Base-by-base conservation (phyloP, 257 asterid species). In the Mentha longifolia region DNA sequence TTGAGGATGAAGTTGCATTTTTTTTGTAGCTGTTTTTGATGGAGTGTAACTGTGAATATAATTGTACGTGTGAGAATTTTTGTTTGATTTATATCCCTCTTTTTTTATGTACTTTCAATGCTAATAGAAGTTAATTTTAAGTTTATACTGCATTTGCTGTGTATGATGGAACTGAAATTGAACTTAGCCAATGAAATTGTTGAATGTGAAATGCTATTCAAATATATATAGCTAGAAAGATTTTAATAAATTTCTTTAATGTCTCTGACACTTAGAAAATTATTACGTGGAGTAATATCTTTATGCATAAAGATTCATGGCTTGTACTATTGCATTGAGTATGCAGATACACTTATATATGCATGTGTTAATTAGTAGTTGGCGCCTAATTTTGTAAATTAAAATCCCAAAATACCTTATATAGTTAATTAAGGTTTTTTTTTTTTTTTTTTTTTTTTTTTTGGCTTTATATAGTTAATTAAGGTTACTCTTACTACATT, bases 1-100 rank as follows among this genome's bases (percentile, higher is more conserved):
- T 64, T 64, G 14, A 5, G 68, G 67, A 17, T 35, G 30, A 20
- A 33, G 47, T 60, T 60, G 65, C 47, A 15, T 28, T 59, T n/a
- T 33, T 33, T 14, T 28, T 59, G 9, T 33, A n/a, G 9, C 10
- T 33, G 8, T 16, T 60, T n/a, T 16, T 2, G n/a, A 9, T 33
- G 46, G 12, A 14, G 64, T 58, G 15, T 58, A 13, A 30, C 15
- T 25, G 35, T 55, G 61, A 28, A 19, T 54, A 7, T 20, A 22
- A 10, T 59, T 37, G 5, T n/a, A n/a, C n/a, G n/a, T 61, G n/a
- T 61, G 2, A 41, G 35, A 13, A 62, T 62, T 41, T 60, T 61
- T 61, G 31, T 61, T 17, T 55, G 35, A 54, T 54, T 20, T 4
- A 20, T 28, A 17, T 28, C 31, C 31, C 31, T 28, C 31, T 28